phyloP scores from a whole-genome alignment of 108 stramenopile genomes.

The Discostella stelligeroides region DNA sequence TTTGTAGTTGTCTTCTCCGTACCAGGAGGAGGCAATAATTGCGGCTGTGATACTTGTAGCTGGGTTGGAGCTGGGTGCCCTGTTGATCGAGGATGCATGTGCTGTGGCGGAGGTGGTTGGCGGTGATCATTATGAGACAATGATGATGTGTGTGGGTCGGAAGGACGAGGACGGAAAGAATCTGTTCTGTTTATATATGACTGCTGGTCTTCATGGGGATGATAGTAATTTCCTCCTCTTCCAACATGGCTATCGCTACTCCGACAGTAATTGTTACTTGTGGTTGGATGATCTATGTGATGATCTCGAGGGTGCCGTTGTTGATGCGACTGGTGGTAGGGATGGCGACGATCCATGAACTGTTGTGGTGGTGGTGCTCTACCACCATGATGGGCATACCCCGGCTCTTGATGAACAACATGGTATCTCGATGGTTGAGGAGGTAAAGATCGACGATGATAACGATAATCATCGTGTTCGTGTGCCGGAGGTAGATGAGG shows the following conservation, averaged over 20 bases:
- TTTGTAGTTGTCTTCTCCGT: background rate
- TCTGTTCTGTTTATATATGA: background rate
- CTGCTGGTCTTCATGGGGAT: slow-evolving; percentile 1
- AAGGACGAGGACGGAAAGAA: slow-evolving; percentile 1
- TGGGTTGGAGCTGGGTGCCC: background rate
- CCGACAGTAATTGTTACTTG: background rate
- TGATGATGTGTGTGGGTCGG: background rate
- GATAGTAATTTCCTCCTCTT: slow-evolving; percentile 8
- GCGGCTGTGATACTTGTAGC: background rate
- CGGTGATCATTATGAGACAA: background rate
- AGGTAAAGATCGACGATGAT: background rate
- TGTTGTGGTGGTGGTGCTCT: slow-evolving; percentile 3
- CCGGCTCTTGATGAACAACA: background rate
- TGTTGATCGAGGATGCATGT: background rate
- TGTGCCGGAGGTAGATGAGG: background rate
- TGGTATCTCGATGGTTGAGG: background rate
- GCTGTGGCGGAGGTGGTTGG: background rate
- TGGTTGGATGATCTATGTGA: background rate
- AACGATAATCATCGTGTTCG: slow-evolving; percentile 10
- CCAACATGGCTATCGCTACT: background rate
- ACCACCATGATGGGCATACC: background rate
- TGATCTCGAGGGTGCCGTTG: slow-evolving; percentile 2
- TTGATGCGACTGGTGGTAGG: slow-evolving; percentile 2
- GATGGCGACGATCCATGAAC: slow-evolving; percentile 7
- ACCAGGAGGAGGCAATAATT: background rate